Evolutionary conservation across 2,329 filamentous ascomycete species (phyloP), one percentile per base, ranked within the genome.

Genomic region (Talaromyces sp.): DNA sequence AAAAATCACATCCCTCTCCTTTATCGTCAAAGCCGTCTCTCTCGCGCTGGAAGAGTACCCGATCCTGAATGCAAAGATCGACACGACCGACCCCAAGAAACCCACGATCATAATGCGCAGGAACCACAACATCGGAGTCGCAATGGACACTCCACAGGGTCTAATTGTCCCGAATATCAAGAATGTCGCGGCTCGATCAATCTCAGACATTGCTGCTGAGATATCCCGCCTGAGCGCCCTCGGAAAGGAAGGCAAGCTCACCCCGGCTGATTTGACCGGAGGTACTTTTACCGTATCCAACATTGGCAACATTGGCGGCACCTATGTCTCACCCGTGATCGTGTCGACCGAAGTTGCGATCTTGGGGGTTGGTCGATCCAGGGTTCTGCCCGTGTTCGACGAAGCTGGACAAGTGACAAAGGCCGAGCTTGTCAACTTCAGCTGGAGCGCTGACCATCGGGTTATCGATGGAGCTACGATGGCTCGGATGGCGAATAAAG

Each of bases 281-380:
- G 92, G 92, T 17, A 98, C 95, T 1, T 93, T 99, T 69, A 97
- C 95, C 0, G 86, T 99, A 55, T 96, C 92, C 68, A 99, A 99
- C 73, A 96, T 99, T 67, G 95, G 95, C 52, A 96, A 87, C 68
- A 91, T 99, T 52, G 95, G 95, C 58, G 95, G 95, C 29, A 95
- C 90, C 1, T 96, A 96, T 68, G 87, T 98, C 53, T 88, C 89
- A 31, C 95, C 95, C 1, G 90, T 99, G 55, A 91, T 99, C 67
- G 91, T 96, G 53, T 89, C 92, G 64, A 89, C 86, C 49, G 93
- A 98, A 77, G 90, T 98, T 10, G 92, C 91, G 9, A 99, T 99
- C 70, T 76, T 99, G 29, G 95, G 93, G 11, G 82, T 99, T 31
- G 95, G 95, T 5, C 86, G 89, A 66, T 86, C 92, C 73, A 89